phyloP scores from a whole-genome alignment of 345 rosid genomes.

The Diplotaxis tenuifolia region DNA sequence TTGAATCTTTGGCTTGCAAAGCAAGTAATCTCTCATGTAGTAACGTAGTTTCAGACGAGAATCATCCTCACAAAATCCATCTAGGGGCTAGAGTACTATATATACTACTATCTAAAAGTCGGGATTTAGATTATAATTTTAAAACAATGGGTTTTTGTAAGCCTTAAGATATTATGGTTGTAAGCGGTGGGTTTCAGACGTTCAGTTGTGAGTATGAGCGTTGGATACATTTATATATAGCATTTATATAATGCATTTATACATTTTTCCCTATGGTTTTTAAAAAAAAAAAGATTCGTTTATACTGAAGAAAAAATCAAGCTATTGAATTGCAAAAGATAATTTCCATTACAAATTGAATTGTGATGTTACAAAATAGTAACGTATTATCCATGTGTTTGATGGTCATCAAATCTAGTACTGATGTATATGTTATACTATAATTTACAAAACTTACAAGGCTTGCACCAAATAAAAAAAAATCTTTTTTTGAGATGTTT shows the following conservation, averaged over 20 bases:
- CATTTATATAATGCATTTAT: background rate
- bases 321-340: background rate
- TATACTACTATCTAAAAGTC: too few species aligned
- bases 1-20: too few species aligned
- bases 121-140: background rate
- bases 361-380: background rate
- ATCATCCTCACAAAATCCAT: too few species aligned
- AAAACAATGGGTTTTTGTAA: background rate
- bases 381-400: background rate
- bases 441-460: too few species aligned
- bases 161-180: background rate
- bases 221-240: slow-evolving; percentile 2
- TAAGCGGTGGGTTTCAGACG: slow-evolving; percentile 1
- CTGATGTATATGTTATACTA: background rate
- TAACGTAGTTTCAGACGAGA: too few species aligned
- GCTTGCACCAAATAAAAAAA: background rate
- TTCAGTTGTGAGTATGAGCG: slow-evolving; percentile 13
- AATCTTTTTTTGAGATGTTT: background rate
- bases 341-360: background rate
- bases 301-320: background rate
- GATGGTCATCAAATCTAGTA: background rate
- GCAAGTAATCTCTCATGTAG: too few species aligned
- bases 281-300: too few species aligned
- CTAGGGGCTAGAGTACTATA: too few species aligned
- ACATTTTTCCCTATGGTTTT: background rate